These are phyloP conservation scores for Suillus alpinus DNA, from an alignment of 768 basidiomycete species.

Conservation along the genomic window DNA sequence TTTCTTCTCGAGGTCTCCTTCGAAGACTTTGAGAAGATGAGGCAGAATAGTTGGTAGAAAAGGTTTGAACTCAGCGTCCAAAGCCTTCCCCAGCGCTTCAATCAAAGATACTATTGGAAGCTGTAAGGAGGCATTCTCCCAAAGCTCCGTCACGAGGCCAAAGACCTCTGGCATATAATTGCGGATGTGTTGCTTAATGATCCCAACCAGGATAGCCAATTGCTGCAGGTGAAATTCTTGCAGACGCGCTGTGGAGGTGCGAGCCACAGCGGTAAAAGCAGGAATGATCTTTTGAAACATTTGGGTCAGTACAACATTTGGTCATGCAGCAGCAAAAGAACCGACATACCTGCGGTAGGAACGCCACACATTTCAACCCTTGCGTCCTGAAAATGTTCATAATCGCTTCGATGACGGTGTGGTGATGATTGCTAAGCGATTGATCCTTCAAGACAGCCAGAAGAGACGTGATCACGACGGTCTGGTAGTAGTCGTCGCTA, in stretches of 20 bases:
- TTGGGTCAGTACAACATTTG: not conserved
- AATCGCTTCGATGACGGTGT: conserved; percentile 93
- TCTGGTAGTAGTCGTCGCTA: conserved; percentile 96
- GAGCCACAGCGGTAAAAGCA: conserved; percentile 87
- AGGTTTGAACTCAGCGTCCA: conserved; percentile 97
- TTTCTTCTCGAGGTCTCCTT: conserved; percentile 83
- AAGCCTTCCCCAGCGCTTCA: conserved; percentile 87
- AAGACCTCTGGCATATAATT: conserved; percentile 88
- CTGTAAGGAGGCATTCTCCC: conserved; percentile 83
- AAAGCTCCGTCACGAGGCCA: conserved; percentile 81
- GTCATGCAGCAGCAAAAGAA: conserved; percentile 9
- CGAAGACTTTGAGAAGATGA: conserved; percentile 85
- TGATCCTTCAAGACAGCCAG: conserved; percentile 87
- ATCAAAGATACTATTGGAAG: conserved; percentile 90
- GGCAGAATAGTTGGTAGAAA: conserved; percentile 90
- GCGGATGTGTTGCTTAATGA: conserved; percentile 96
- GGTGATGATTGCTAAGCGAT: conserved; percentile 80
- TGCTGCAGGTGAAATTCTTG: conserved; percentile 96
- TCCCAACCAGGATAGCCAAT: conserved; percentile 89
- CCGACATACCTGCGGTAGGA: conserved; percentile 78
- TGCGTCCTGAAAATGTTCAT: conserved; percentile 99
- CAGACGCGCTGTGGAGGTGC: conserved; percentile 72
- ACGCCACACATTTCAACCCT: conserved; percentile 92
- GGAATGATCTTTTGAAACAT: conserved; percentile 74
- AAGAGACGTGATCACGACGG: conserved; percentile 87